Evolutionary conservation across 257 asterid genomes (phyloP).

Genomic region (Paulownia fortunei): DNA sequence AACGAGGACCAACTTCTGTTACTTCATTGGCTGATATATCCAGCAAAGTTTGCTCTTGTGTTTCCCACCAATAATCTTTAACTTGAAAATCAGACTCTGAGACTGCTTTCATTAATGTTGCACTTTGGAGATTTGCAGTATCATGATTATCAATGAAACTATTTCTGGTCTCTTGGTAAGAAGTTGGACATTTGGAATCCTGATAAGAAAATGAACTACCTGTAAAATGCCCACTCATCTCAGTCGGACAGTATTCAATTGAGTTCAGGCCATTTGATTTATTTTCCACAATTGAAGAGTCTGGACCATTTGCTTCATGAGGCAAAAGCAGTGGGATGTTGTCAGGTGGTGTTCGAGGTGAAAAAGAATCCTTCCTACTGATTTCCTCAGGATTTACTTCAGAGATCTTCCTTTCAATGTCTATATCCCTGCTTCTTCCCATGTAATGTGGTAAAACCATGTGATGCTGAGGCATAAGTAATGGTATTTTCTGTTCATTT

Average conservation of each 20-base stretch:
- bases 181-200: conserved; percentile 15
- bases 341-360: conserved; percentile 72
- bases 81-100: conserved; percentile 41
- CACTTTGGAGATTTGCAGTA: conserved; percentile 29
- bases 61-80: conserved; percentile 57
- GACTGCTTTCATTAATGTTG: conserved; percentile 26
- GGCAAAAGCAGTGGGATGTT: conserved; percentile 92
- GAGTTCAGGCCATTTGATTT: conserved; percentile 41
- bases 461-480: conserved; percentile 95
- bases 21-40: conserved; percentile 52
- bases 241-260: conserved; percentile 30
- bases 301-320: conserved; percentile 66
- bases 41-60: conserved; percentile 56
- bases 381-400: conserved; percentile 41
- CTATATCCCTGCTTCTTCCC: conserved; percentile 72
- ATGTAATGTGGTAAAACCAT: conserved; percentile 98
- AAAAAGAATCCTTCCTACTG: conserved; percentile 53
- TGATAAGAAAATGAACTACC: conserved; percentile 35
- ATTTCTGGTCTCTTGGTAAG: conserved; percentile 28
- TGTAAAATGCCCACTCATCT: conserved; percentile 32
- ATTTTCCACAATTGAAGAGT: conserved; percentile 39
- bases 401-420: conserved; percentile 47
- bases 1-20: conserved; percentile 74
- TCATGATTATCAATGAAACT: conserved; percentile 35
- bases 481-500: conserved; percentile 81